Percentiles rank a stretch among this genome's conserved stretches.
phyloP scores from a whole-genome alignment of 352 stramenopile genomes.

The Phytophthora macrochlamydospora region DNA sequence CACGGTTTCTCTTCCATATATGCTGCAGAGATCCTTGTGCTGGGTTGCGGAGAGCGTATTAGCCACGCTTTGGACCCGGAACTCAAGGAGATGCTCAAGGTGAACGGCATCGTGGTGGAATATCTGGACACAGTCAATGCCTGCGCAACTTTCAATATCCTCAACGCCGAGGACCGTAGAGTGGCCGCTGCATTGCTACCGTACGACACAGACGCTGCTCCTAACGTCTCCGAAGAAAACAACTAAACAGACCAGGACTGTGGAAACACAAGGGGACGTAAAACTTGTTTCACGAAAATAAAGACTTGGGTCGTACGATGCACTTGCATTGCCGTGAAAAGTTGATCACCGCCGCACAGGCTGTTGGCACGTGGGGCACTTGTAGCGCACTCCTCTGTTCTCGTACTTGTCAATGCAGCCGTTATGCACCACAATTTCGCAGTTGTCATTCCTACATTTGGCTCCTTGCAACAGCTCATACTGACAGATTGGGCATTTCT shows the following conservation, averaged over 20 bases:
- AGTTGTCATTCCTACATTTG: slow-evolving; percentile 40
- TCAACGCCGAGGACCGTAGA: slow-evolving; percentile 90
- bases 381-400: slow-evolving; percentile 61
- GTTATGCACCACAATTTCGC: slow-evolving; percentile 52
- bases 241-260: slow-evolving; percentile 9
- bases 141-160: slow-evolving; percentile 91
- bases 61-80: slow-evolving; percentile 59
- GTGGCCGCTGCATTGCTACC: slow-evolving; percentile 84
- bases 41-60: slow-evolving; percentile 76
- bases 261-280: no score
- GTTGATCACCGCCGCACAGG: slow-evolving; percentile 39
- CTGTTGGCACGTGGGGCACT: slow-evolving; percentile 57
- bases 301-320: slow-evolving; percentile 1
- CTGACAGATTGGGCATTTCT: slow-evolving; percentile 80
- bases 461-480: slow-evolving; percentile 77
- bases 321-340: neutral
- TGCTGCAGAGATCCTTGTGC: slow-evolving; percentile 73
- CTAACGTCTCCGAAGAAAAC: slow-evolving; percentile 6
- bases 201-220: slow-evolving; percentile 48
- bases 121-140: slow-evolving; percentile 87
- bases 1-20: neutral
- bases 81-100: slow-evolving; percentile 78
- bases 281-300: slow-evolving; percentile 5
- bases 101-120: slow-evolving; percentile 86
- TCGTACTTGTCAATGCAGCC: slow-evolving; percentile 72